Evolutionary conservation across 148 eudicot species (phyloP), one percentile per base, ranked within the genome.

Genomic region (Talinum fruticosum): DNA sequence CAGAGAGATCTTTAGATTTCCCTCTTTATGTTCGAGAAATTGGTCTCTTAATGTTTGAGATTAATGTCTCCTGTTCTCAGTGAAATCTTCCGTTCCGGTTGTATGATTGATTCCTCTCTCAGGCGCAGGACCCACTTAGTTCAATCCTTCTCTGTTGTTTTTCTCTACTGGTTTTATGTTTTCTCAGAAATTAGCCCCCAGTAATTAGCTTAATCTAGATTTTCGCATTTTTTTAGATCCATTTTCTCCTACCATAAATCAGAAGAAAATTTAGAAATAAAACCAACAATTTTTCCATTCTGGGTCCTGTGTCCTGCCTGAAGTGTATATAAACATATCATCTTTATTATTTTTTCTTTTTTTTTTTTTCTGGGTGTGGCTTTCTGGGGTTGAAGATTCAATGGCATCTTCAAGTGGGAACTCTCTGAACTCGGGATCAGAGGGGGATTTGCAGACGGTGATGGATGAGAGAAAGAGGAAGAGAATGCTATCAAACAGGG

Each of bases 151-250:
- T 91, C 96, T 72, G 86, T 84, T 69, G 85, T 84, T 13, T 89
- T 91, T 76, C 96, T 91, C 53, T 91, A 91, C 84, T 91, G 96
- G 96, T 91, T 91, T 61, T 91, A 91, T 78, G 96, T 86, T 78
- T 91, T 90, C 72, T 89, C 92, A 87, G 85, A 80, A 87, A 77
- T 79, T 26, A 79, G 2, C 68, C 54, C 18, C 41, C 49, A 38
- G 10, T 14, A 38, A 41, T 57, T 73, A 34, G 54, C 44, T 38
- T 61, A 76, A 71, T 81, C 30, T 70, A 53, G 8, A 49, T 47
- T 29, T 61, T 71, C n/a, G n/a, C 44, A 35, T 36, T 14, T 23
- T n/a, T 51, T 4, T 16, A 3, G 8, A 72, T 24, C 8, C 35
- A 19, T 30, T 34, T n/a, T 37, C 64, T 53, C 10, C 13, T 47